Conservation (phyloP, 805 yeast genomes). For the Cyberlindnera samutprakarnensis region DNA sequence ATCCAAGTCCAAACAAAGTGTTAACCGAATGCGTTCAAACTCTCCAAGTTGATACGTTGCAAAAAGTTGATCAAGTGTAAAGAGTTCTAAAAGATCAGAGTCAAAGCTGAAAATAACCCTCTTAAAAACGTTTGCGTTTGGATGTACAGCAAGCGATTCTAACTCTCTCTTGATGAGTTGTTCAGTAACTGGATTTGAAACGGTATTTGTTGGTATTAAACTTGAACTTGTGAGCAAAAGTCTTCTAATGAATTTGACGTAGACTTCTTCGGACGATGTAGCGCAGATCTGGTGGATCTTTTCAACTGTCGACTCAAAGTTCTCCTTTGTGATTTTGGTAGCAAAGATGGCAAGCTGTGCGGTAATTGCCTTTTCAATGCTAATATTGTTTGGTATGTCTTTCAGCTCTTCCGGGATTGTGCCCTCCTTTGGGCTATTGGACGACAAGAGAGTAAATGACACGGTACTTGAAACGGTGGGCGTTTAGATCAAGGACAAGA, state of each 20-base stretch:
- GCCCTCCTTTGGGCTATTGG: slow-evolving; percentile 16
- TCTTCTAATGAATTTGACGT: slow-evolving; percentile 25
- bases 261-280: slow-evolving; percentile 26
- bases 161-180: slow-evolving; percentile 20
- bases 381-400: slow-evolving; percentile 2
- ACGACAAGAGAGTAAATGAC: slow-evolving; percentile 4
- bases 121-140: slow-evolving; percentile 4
- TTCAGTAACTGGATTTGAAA: slow-evolving; percentile 11
- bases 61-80: slow-evolving; percentile 27
- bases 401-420: slow-evolving; percentile 4
- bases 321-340: slow-evolving; percentile 33
- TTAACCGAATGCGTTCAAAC: slow-evolving; percentile 17
- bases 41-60: slow-evolving; percentile 17
- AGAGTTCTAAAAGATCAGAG: slow-evolving; percentile 22
- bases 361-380: slow-evolving; percentile 28
- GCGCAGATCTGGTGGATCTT: slow-evolving; percentile 43
- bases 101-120: slow-evolving; percentile 15
- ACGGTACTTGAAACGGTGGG: slow-evolving; percentile 7
- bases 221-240: slow-evolving; percentile 26
- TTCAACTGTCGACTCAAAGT: slow-evolving; percentile 30
- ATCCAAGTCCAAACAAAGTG: slow-evolving; percentile 10
- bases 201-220: slow-evolving; percentile 16
- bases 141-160: slow-evolving; percentile 11
- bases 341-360: slow-evolving; percentile 49
- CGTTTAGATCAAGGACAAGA: no score